Percentiles rank a stretch among this genome's conserved stretches.
phyloP scores from a whole-genome alignment of 2,329 filamentous ascomycete genomes.

The Chrysosporium queenslandicum region DNA sequence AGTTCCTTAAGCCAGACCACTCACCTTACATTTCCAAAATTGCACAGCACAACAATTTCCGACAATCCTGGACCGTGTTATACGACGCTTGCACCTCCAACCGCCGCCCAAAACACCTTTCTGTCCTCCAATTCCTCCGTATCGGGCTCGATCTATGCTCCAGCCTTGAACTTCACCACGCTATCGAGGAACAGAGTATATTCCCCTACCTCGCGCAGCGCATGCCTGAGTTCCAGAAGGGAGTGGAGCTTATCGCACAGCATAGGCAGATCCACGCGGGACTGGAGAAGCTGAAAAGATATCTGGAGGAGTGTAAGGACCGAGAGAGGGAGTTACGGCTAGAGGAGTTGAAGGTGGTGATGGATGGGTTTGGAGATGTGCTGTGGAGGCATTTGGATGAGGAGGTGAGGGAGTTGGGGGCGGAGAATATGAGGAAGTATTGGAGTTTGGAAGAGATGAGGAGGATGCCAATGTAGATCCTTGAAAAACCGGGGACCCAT shows the following conservation, averaged over 20 bases:
- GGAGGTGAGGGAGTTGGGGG: conserved; percentile 66
- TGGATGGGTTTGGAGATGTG: conserved; percentile 70
- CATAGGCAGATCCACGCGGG: conserved; percentile 71
- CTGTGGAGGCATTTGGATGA: conserved; percentile 76
- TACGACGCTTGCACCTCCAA: conserved; percentile 53
- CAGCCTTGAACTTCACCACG: conserved; percentile 66
- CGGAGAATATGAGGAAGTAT: conserved; percentile 78
- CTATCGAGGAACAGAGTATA: conserved; percentile 70
- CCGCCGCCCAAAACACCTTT: conserved; percentile 53
- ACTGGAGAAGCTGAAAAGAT: conserved; percentile 56
- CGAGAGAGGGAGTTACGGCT: conserved; percentile 53
- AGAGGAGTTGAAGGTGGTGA: conserved; percentile 54
- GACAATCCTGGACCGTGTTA: conserved; percentile 60
- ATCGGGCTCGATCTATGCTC: conserved; percentile 59
- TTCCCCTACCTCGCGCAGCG: conserved; percentile 67
- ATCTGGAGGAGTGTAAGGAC: conserved; percentile 51
- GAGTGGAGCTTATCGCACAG: conserved; percentile 60
- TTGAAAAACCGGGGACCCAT: not conserved
- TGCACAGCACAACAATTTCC: conserved; percentile 63
- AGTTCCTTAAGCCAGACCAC: conserved; percentile 9
- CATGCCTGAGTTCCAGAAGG: conserved; percentile 65
- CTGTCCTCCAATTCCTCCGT: conserved; percentile 57
- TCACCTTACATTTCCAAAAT: not conserved
- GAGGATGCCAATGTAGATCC: conserved; percentile 53
- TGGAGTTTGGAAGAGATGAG: conserved; percentile 69